phyloP scores from a whole-genome alignment of 495 filamentous ascomycete genomes.

The Lophiostoma macrostomum region DNA sequence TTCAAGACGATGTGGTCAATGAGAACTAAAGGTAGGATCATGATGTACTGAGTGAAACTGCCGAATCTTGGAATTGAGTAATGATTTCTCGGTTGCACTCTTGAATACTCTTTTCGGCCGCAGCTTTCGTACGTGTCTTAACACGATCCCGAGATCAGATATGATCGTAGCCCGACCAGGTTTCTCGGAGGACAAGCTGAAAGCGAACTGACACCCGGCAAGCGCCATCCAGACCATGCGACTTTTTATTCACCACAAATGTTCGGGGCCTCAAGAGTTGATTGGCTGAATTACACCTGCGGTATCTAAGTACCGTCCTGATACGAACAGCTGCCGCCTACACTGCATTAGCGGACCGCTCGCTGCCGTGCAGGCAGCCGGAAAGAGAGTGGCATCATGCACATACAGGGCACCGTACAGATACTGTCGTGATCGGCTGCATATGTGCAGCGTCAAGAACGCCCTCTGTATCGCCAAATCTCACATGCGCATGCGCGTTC shows the following conservation, averaged over 20 bases:
- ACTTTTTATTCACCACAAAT: constrained; percentile 14
- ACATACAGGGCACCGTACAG: constrained; percentile 1
- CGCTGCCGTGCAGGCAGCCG: constrained; percentile 3
- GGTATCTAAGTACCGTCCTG: constrained; percentile 1
- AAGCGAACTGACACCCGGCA: constrained; percentile 6
- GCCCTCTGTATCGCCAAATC: constrained; percentile 22
- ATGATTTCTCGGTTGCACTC: too few relatives aligned
- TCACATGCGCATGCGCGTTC: constrained; percentile 19
- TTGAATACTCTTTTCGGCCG: too few relatives aligned
- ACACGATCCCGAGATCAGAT: constrained; percentile 18
- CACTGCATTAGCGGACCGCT: constrained; percentile 20
- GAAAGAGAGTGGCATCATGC: constrained; percentile 13
- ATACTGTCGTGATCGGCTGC: constrained; percentile 18
- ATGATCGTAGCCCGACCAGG: constrained; percentile 1
- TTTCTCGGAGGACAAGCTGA: constrained; percentile 9
- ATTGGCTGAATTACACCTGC: constrained; percentile 17
- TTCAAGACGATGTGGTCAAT: too few relatives aligned
- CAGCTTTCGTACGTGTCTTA: too few relatives aligned
- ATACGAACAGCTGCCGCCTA: constrained; percentile 14
- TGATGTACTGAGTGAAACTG: too few relatives aligned
- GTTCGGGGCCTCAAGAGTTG: neutral
- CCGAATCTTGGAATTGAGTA: too few relatives aligned
- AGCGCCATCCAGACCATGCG: neutral
- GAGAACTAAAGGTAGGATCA: too few relatives aligned
- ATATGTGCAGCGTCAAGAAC: constrained; percentile 2